Percentiles rank a stretch among this genome's conserved stretches.
Evolutionary conservation across 2,329 filamentous ascomycete species (phyloP).

Genomic region (Zalaria sp.): DNA sequence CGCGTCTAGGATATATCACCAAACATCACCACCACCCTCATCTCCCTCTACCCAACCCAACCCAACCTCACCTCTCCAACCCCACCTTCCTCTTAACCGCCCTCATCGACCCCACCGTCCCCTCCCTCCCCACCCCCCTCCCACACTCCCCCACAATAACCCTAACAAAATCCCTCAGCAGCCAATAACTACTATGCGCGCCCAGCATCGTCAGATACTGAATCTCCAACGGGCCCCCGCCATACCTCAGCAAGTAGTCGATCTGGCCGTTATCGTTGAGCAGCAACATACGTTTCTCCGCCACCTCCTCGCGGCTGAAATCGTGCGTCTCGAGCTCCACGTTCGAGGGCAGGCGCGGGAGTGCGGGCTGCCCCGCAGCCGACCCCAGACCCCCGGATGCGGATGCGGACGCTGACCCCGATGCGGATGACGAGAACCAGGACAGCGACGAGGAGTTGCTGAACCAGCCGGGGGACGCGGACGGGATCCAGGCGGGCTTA

Average conservation of each 20-base stretch:
- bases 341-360: conserved; percentile 29
- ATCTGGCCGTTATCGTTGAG: conserved; percentile 96
- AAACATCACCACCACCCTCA: background rate
- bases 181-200: conserved; percentile 92
- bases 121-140: conserved; percentile 51
- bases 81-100: conserved; percentile 36
- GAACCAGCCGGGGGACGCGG: conserved; percentile 41
- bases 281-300: conserved; percentile 73
- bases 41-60: no score
- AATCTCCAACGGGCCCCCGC: conserved; percentile 77
- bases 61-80: background rate
- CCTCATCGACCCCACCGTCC: conserved; percentile 38
- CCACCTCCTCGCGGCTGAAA: conserved; percentile 82
- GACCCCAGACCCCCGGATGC: conserved; percentile 17
- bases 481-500: conserved; percentile 67
- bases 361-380: conserved; percentile 12
- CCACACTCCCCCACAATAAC: conserved; percentile 84
- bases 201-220: conserved; percentile 96
- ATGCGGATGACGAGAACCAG: conserved; percentile 2
- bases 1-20: background rate
- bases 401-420: conserved; percentile 11
- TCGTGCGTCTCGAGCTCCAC: conserved; percentile 94
- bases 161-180: conserved; percentile 71
- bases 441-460: conserved; percentile 11
- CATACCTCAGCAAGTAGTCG: conserved; percentile 74